Evolutionary conservation across 495 filamentous ascomycete genomes (phyloP).

Genomic region (Endocarpon pusillum): DNA sequence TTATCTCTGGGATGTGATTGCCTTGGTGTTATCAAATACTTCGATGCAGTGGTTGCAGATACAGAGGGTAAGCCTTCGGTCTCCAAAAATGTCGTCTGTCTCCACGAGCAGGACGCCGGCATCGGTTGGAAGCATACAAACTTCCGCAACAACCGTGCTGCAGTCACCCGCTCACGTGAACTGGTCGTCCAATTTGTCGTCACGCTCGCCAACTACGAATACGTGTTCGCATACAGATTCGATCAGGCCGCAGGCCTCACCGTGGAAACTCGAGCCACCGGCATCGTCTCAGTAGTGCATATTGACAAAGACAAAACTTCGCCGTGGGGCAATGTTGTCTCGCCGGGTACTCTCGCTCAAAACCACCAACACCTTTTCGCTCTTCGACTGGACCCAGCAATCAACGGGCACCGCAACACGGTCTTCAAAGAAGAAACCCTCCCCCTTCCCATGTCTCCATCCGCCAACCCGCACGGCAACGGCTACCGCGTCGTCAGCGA

Average conservation of each 20-base stretch:
- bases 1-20: conserved; percentile 51
- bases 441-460: conserved; percentile 46
- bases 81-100: conserved; percentile 41
- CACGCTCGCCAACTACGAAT: conserved; percentile 71
- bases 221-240: conserved; percentile 71
- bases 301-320: conserved; percentile 41
- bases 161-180: conserved; percentile 41
- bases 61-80: conserved; percentile 35
- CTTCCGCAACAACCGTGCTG: conserved; percentile 42
- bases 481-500: conserved; percentile 56
- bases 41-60: conserved; percentile 39
- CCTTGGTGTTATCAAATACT: conserved; percentile 49
- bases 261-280: conserved; percentile 73
- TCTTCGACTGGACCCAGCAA: conserved; percentile 64
- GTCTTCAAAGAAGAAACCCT: conserved; percentile 57
- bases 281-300: conserved; percentile 70
- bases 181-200: conserved; percentile 59
- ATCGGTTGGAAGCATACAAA: conserved; percentile 54
- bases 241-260: conserved; percentile 67
- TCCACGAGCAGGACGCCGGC: conserved; percentile 53
- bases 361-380: conserved; percentile 87
- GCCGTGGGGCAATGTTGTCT: conserved; percentile 70
- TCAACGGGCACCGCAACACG: conserved; percentile 59
- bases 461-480: conserved; percentile 62
- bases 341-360: conserved; percentile 64